These are phyloP conservation scores for Myriosclerotinia duriaeana DNA, from an alignment of 2,329 filamentous ascomycete genomes.

Conservation along the genomic window DNA sequence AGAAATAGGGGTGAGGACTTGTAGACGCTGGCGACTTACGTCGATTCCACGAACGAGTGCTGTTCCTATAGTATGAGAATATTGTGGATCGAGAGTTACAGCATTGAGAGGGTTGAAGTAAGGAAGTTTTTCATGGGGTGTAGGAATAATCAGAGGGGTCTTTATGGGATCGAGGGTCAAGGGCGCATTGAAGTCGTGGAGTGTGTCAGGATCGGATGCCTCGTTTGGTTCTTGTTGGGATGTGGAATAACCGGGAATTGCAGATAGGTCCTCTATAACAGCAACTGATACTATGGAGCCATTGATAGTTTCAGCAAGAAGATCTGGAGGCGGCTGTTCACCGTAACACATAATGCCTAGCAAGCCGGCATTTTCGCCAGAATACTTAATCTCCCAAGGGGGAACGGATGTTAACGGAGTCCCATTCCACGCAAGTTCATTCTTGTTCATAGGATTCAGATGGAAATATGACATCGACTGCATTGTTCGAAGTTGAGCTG, in stretches of 20 bases:
- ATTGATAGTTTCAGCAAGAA: constrained; percentile 65
- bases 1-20: constrained; percentile 63
- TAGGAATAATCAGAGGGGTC: constrained; percentile 40
- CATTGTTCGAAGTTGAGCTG: constrained; percentile 68
- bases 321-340: constrained; percentile 57
- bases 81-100: constrained; percentile 58
- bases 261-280: constrained; percentile 53
- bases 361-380: constrained; percentile 52
- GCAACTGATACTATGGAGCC: constrained; percentile 70
- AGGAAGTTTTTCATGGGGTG: constrained; percentile 57
- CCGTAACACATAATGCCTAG: constrained; percentile 68
- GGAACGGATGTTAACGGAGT: constrained; percentile 55
- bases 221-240: constrained; percentile 8
- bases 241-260: constrained; percentile 46
- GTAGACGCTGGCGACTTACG: constrained; percentile 50
- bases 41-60: constrained; percentile 72
- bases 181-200: constrained; percentile 3
- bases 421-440: constrained; percentile 48
- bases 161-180: constrained; percentile 23
- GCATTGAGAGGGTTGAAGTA: constrained; percentile 57
- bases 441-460: constrained; percentile 36
- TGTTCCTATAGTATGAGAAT: constrained; percentile 61
- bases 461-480: constrained; percentile 82
- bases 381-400: constrained; percentile 64
- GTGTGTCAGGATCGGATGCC: neutral